Percentiles rank a stretch among this genome's conserved stretches.
These are phyloP conservation scores for Malassezia slooffiae DNA, from an alignment of 1,284 basidiomycete genomes.

Conservation along the genomic window DNA sequence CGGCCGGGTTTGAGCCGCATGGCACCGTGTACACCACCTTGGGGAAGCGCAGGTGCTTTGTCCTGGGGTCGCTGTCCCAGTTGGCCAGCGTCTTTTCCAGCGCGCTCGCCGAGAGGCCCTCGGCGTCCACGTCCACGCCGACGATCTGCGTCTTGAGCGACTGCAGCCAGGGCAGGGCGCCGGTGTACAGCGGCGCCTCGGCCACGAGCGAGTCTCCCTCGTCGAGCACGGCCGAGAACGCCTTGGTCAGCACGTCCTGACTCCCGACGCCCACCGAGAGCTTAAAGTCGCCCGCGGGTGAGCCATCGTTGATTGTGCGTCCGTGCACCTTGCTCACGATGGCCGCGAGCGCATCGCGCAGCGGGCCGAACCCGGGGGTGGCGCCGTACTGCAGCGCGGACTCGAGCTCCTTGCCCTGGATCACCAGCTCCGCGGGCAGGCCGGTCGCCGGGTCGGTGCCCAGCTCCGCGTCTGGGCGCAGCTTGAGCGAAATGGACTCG, in stretches of 20 bases:
- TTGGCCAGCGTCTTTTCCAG: constrained; percentile 60
- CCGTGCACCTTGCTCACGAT: constrained; percentile 56
- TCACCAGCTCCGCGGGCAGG: constrained; percentile 24
- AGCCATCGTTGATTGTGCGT: constrained; percentile 51
- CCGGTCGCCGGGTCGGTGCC: constrained; percentile 8
- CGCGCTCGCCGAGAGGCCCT: constrained; percentile 60
- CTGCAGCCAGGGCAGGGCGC: constrained; percentile 31
- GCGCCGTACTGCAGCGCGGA: constrained; percentile 52
- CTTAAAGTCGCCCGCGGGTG: constrained; percentile 21
- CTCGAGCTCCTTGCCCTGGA: constrained; percentile 43
- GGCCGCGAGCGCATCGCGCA: constrained; percentile 57
- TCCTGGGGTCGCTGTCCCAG: constrained; percentile 56
- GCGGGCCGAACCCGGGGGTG: constrained; percentile 59
- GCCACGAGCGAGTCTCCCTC: constrained; percentile 71
- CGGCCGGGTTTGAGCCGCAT: constrained; percentile 45
- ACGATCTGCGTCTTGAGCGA: constrained; percentile 22
- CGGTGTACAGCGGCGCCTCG: constrained; percentile 68
- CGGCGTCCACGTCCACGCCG: constrained; percentile 63
- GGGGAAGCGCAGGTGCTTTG: constrained; percentile 57
- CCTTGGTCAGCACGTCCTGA: constrained; percentile 75
- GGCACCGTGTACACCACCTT: constrained; percentile 70
- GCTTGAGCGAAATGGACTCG: constrained; percentile 56
- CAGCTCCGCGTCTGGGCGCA: constrained; percentile 46
- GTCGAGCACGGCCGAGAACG: constrained; percentile 57
- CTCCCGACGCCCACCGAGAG: constrained; percentile 70